Base-by-base conservation (phyloP, 352 stramenopile species). In the Globisporangium rhizosaccharum region DNA sequence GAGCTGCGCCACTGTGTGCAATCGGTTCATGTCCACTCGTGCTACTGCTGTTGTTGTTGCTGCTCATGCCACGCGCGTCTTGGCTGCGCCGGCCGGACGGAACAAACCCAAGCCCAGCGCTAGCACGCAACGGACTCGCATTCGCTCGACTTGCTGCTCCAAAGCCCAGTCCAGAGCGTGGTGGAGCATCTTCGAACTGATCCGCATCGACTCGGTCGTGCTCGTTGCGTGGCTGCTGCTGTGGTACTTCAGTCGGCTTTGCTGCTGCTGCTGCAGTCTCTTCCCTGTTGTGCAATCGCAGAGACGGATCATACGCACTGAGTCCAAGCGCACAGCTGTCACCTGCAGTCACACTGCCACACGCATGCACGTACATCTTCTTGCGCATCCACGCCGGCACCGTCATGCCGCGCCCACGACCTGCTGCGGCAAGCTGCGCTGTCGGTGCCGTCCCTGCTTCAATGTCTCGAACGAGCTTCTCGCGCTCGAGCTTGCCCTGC, bases 381-480 rank as follows among this genome's bases (percentile, higher is more conserved):
- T 96, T 96, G 56, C 76, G 85, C 84, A 97, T 96, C 90, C 90
- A 97, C 37, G 90, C 89, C 17, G 90, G 90, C 62, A 97, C 76
- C 10, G 92, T 97, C 79, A 97, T 90, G 46, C 88, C 86, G 39
- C 88, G 80, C 14, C 90, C 90, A 15, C 86, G 82, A 44, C 88
- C 88, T 44, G 82, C 67, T 10, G 50, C 59, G 0, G 72, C 70
- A 0, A 94, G 49, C 25, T 78, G 61, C 42, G 89, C 78, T 9
- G 67, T 65, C 18, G 75, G 72, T n/a, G 79, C 68, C 51, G 76
- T 82, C 1, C 85, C 85, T 62, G 80, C 82, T 49, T 74, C 84
- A 30, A 94, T 57, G 47, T 91, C 82, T 18, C 84, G 85, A 4
- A 75, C 74, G 11, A 94, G 66, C 54, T 90, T 65, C 47, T 89